Percentiles rank a stretch among this genome's conserved stretches.
Conservation (phyloP, 106 monocot species). For the Allium fistulosum region DNA sequence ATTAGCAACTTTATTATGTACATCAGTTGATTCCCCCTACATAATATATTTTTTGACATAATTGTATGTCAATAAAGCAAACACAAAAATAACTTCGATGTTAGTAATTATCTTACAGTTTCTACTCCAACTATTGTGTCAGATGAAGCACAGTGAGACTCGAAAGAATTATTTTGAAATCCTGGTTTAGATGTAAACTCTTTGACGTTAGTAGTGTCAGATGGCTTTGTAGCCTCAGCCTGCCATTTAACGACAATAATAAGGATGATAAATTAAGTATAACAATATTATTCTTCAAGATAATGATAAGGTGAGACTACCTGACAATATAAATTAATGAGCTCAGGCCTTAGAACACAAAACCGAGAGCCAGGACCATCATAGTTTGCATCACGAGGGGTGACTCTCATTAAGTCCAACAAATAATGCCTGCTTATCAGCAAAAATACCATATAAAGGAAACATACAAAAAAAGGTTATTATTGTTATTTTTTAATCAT, state of each 20-base stretch:
- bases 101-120: too few relatives aligned
- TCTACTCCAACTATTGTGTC: too few relatives aligned
- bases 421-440: constrained; percentile 72
- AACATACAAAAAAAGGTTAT: not conserved
- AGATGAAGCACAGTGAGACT: too few relatives aligned
- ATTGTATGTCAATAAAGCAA: too few relatives aligned
- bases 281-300: too few relatives aligned
- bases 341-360: constrained; percentile 88
- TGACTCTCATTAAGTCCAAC: constrained; percentile 97
- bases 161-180: too few relatives aligned
- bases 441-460: not conserved
- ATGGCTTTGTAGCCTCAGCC: constrained; percentile 40
- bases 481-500: not conserved
- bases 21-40: too few relatives aligned
- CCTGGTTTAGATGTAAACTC: too few relatives aligned
- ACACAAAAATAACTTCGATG: too few relatives aligned
- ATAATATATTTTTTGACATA: too few relatives aligned
- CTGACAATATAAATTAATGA: constrained; percentile 66
- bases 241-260: not conserved
- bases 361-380: constrained; percentile 63
- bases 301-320: constrained; percentile 17
- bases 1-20: not conserved
- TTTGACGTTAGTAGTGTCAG: not conserved
- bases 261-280: too few relatives aligned
- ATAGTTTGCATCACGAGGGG: constrained; percentile 94